Conservation (phyloP, 2,329 filamentous ascomycete genomes). For the Aspergillus jensenii region DNA sequence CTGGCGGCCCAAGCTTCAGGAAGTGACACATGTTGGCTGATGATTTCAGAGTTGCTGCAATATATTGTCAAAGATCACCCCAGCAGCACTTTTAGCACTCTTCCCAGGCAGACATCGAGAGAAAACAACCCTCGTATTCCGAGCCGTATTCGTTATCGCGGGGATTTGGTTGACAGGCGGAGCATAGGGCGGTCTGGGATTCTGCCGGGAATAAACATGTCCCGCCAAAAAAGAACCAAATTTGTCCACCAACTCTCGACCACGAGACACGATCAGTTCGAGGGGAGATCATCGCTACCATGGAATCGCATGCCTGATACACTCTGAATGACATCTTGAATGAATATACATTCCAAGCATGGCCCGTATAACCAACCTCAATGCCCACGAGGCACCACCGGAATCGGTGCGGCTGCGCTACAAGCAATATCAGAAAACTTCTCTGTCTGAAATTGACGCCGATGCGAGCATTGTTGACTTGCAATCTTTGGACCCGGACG, state of each 20-base stretch:
- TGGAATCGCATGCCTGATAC: background rate
- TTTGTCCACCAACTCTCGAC: background rate
- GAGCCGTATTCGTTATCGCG: background rate
- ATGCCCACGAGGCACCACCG: constrained; percentile 78
- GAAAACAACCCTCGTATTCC: background rate
- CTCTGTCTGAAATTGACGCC: constrained; percentile 51
- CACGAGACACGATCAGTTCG: background rate
- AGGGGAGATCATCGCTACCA: background rate
- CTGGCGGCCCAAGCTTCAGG: background rate
- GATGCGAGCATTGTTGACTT: constrained; percentile 61
- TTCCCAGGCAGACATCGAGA: background rate
- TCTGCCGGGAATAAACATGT: background rate
- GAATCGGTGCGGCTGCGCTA: constrained; percentile 68
- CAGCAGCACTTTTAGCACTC: background rate
- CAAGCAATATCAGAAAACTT: constrained; percentile 69
- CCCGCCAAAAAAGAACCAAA: background rate
- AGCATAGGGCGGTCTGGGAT: background rate
- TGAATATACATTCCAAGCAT: constrained; percentile 4
- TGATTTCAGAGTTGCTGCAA: no score
- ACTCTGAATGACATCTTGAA: background rate
- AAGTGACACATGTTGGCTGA: no score
- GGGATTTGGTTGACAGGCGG: background rate
- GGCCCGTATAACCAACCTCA: constrained; percentile 49
- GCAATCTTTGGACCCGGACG: constrained; percentile 37
- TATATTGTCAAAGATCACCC: no score